Conservation (phyloP, 495 filamentous ascomycete genomes). For the Penicillium chermesinum region DNA sequence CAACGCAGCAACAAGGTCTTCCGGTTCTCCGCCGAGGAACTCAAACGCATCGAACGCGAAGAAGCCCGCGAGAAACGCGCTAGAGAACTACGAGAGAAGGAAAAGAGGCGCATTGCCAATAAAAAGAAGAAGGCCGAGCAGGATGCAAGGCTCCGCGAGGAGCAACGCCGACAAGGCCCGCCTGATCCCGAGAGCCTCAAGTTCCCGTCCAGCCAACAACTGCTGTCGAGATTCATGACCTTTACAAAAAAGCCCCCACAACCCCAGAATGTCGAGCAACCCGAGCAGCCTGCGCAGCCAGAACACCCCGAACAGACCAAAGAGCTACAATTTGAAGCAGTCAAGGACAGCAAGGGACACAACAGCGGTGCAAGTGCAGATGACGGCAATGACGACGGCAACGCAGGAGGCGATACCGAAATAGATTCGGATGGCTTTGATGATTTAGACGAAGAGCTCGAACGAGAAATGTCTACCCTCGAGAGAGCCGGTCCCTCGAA, state of each 20-base stretch:
- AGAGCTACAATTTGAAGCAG: neutral
- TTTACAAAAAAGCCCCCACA: too few relatives aligned
- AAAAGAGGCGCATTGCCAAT: constrained; percentile 33
- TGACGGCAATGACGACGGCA: constrained; percentile 4
- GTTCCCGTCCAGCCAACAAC: constrained; percentile 45
- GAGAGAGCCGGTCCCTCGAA: constrained; percentile 2
- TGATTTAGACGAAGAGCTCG: constrained; percentile 13
- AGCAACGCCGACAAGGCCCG: constrained; percentile 35
- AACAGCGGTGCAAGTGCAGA: neutral
- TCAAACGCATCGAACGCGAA: constrained; percentile 42
- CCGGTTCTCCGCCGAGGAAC: constrained; percentile 37
- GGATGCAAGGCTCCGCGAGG: constrained; percentile 39
- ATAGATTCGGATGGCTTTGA: constrained; percentile 17
- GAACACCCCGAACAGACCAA: neutral
- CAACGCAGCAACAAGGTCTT: constrained; percentile 44
- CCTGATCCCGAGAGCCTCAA: constrained; percentile 38
- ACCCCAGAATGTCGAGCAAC: too few relatives aligned
- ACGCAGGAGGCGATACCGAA: constrained; percentile 17
- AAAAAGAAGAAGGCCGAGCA: constrained; percentile 45
- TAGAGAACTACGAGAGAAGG: constrained; percentile 38
- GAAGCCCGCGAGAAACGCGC: constrained; percentile 37
- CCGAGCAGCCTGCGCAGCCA: neutral
- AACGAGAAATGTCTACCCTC: constrained; percentile 5
- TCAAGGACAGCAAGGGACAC: neutral
- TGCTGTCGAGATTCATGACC: constrained; percentile 40